Conservation (phyloP, 2,329 filamentous ascomycete species). For the Cytospora mali region DNA sequence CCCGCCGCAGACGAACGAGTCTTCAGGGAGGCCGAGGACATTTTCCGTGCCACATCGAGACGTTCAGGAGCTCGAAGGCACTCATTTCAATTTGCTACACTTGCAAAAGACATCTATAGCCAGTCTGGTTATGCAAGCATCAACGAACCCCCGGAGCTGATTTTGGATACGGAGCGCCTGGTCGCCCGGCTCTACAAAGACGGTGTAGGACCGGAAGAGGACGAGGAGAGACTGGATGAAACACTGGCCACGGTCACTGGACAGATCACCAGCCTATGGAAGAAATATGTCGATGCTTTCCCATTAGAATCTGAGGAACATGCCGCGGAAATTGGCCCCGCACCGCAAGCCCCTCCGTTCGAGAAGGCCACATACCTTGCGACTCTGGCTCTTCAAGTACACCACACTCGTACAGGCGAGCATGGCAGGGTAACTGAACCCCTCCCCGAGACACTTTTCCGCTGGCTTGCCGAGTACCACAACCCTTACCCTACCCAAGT, state of each 20-base stretch:
- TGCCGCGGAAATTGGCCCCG: conserved; percentile 66
- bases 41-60: conserved; percentile 56
- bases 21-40: conserved; percentile 57
- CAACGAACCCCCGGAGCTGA: conserved; percentile 69
- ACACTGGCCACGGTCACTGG: conserved; percentile 57
- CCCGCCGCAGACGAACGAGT: conserved; percentile 58
- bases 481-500: conserved; percentile 71
- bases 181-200: conserved; percentile 67
- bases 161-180: conserved; percentile 75
- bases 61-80: conserved; percentile 47
- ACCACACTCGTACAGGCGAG: conserved; percentile 62
- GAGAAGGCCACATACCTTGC: conserved; percentile 80
- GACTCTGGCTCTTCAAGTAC: conserved; percentile 74
- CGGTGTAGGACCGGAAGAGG: conserved; percentile 58
- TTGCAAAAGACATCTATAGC: conserved; percentile 72
- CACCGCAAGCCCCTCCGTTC: conserved; percentile 62
- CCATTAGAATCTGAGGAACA: conserved; percentile 56
- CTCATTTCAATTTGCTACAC: conserved; percentile 66
- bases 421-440: conserved; percentile 47
- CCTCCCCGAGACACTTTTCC: conserved; percentile 76
- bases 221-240: conserved; percentile 58
- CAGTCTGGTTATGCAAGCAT: conserved; percentile 61
- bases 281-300: conserved; percentile 52
- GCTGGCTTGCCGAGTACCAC: conserved; percentile 80
- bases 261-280: conserved; percentile 59